Conservation (phyloP, 1,284 basidiomycete species). For the Austroboletus niveus region DNA sequence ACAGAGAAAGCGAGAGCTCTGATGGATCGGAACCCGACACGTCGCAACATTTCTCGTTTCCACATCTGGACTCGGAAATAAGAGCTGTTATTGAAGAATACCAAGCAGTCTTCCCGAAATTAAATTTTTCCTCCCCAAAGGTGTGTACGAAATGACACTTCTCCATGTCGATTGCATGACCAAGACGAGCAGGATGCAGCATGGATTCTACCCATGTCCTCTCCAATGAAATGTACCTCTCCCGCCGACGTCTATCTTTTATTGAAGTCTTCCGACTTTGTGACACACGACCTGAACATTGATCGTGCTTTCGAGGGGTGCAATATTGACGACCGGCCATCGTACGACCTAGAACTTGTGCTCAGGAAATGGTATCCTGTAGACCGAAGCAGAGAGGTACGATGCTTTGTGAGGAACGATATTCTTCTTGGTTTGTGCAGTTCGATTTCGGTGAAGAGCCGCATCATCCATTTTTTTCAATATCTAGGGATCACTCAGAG, state of each 20-base stretch:
- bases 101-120: constrained; percentile 89
- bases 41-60: constrained; percentile 58
- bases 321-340: constrained; percentile 20
- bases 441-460: not conserved
- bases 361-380: constrained; percentile 90
- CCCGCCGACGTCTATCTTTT: constrained; percentile 92
- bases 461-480: constrained; percentile 1
- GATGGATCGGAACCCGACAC: constrained; percentile 41
- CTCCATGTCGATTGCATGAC: not conserved
- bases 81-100: constrained; percentile 67
- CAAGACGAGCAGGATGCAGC: constrained; percentile 70
- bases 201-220: constrained; percentile 88
- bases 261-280: constrained; percentile 91
- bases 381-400: constrained; percentile 78
- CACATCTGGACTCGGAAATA: constrained; percentile 76
- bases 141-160: constrained; percentile 40
- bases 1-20: constrained; percentile 40
- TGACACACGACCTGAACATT: constrained; percentile 74
- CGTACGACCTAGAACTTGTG: constrained; percentile 80
- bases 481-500: constrained; percentile 79
- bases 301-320: constrained; percentile 66
- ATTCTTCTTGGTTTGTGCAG: constrained; percentile 61
- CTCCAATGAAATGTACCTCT: constrained; percentile 82
- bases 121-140: constrained; percentile 91
- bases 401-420: constrained; percentile 82